Base-by-base conservation (phyloP, 805 yeast genomes). In the Candida qinlingensis region DNA sequence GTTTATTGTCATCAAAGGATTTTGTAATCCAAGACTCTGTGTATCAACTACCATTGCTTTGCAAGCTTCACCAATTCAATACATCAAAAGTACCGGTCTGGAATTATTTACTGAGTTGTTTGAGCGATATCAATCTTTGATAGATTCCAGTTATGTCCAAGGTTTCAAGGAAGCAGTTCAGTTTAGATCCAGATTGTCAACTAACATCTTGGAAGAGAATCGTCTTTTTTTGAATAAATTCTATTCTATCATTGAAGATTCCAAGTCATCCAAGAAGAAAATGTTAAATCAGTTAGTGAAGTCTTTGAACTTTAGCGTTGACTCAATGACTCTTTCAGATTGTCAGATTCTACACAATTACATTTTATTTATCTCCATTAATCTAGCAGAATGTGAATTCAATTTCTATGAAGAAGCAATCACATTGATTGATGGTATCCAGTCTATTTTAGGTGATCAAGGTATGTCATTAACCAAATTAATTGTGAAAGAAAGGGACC, bases 1-100 rank as follows among this genome's bases (percentile, higher is more conserved):
- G 47, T 62, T 77, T 39, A 77, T 84, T 27, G 74, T 84, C 8
- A 72, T 72, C 30, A 71, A 80, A 46, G 96, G 96, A 0, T 84
- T 79, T 63, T 84, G 85, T 0, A 87, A 85, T 58, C 96, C 96
- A 1, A 75, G 85, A 48, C 57, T 76, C 5, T 79, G 88, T 57
- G 76, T 83, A 6, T 77, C 90, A 0, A 83, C 90, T 0, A 71
- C 87, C 1, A 74, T 87, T 48, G 92, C 92, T 0, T 67, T 89
- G 35, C 81, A 82, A 49, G 71, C 86, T 0, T 79, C 88, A 0
- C 64, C 69, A 1, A 64, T 69, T 13, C 61, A 59, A 4, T 59
- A 64, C 9, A 71, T 85, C 13, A 69, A 75, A 33, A 61, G 61
- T 3, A 64, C 74, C 9, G 88, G 90, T 0, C 49, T 69, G 1